A percentile compares a stretch with the other conserved stretches of the same genome.
Evolutionary conservation across 164 flowering plant genomes (phyloP).

Genomic region (Saururus chinensis): DNA sequence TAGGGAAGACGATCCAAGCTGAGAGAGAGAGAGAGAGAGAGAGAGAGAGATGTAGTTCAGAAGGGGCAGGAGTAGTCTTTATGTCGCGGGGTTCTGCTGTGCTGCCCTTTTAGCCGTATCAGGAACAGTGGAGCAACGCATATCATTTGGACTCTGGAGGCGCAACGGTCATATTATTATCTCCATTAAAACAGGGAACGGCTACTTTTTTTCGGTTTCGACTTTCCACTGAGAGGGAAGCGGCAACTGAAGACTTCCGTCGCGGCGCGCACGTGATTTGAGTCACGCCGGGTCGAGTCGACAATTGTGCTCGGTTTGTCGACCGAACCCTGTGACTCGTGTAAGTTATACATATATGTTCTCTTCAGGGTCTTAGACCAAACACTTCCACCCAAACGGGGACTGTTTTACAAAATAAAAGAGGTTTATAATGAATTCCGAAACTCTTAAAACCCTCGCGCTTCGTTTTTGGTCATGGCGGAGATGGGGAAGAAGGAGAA

Average conservation of each 20-base stretch:
- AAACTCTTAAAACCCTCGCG: no score
- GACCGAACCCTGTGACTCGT: no score
- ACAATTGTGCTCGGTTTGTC: no score
- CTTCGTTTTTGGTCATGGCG: no score
- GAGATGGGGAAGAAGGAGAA: no score
- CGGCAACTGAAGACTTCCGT: neutral
- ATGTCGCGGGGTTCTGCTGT: neutral
- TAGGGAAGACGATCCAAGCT: neutral
- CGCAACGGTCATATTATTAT: neutral
- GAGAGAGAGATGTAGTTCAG: neutral
- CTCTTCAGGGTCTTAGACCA: no score
- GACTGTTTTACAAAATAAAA: neutral
- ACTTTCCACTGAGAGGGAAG: neutral
- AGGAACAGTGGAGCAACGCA: neutral
- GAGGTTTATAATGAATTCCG: no score
- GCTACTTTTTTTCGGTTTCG: neutral
- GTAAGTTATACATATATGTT: no score
- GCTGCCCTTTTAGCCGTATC: no score
- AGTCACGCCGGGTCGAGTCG: no score
- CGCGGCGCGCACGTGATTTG: no score
- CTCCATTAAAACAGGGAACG: neutral
- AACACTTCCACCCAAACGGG: no score
- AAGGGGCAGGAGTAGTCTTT: neutral
- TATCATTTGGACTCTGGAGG: neutral
- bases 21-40: neutral